Percentiles rank a stretch among this genome's conserved stretches.
phyloP scores from a whole-genome alignment of 768 basidiomycete species.

The Auriculariales sp. region DNA sequence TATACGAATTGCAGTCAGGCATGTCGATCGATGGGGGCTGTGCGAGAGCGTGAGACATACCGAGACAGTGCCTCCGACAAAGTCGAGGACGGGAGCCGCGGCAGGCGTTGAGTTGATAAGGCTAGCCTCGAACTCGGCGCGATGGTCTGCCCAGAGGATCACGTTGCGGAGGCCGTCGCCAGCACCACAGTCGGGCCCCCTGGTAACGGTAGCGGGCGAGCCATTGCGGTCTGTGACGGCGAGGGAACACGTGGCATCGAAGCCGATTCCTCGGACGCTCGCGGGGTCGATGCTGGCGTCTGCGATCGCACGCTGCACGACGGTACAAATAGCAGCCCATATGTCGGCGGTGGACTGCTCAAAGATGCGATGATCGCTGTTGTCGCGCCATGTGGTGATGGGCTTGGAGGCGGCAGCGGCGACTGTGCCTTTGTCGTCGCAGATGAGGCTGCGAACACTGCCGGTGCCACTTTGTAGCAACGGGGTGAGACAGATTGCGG shows the following conservation, averaged over 20 bases:
- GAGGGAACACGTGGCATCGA: constrained; percentile 94
- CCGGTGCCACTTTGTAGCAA: constrained; percentile 81
- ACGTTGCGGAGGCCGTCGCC: constrained; percentile 60
- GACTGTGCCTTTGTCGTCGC: constrained; percentile 51
- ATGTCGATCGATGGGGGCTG: constrained; percentile 4
- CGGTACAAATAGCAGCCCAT: constrained; percentile 55
- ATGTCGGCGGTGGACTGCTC: constrained; percentile 90
- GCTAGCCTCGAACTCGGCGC: constrained; percentile 84
- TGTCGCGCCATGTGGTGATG: constrained; percentile 78
- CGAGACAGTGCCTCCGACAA: constrained; percentile 94
- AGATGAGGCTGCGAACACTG: constrained; percentile 77
- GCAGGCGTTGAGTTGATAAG: constrained; percentile 75
- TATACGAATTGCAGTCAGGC: constrained; percentile 15
- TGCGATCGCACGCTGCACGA: constrained; percentile 47
- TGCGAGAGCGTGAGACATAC: constrained; percentile 28
- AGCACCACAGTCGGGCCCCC: constrained; percentile 45
- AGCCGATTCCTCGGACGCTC: constrained; percentile 74
- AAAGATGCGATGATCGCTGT: constrained; percentile 78
- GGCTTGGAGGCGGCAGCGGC: constrained; percentile 67
- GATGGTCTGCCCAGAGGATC: constrained; percentile 93
- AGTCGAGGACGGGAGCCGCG: constrained; percentile 77
- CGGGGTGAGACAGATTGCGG: background rate
- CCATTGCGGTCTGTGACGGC: constrained; percentile 71
- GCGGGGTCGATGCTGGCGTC: constrained; percentile 38
- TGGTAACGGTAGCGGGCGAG: constrained; percentile 59